Evolutionary conservation across 257 asterid species (phyloP).

Genomic region (Agastache rugosa): DNA sequence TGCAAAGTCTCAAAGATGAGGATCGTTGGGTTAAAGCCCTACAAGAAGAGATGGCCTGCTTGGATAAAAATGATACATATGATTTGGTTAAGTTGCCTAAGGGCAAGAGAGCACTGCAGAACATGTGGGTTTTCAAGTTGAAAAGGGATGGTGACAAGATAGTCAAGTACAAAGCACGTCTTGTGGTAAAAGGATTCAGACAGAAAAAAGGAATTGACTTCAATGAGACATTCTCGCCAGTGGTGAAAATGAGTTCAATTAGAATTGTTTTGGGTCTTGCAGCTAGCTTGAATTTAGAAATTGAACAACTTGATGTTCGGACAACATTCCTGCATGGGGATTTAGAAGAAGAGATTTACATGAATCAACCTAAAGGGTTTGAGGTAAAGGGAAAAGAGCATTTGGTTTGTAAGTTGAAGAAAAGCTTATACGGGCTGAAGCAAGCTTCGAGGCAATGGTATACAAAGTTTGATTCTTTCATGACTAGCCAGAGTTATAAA

Average conservation of each 20-base stretch:
- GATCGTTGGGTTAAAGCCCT: background rate
- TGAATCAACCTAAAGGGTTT: background rate
- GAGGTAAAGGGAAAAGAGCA: background rate
- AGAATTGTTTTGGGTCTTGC: background rate
- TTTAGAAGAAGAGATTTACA: background rate
- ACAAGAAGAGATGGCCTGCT: background rate
- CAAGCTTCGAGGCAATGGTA: background rate
- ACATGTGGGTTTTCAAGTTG: constrained; percentile 2
- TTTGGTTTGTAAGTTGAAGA: background rate
- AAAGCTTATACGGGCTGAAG: background rate
- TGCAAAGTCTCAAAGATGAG: background rate
- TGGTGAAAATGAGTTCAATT: background rate
- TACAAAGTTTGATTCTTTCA: background rate
- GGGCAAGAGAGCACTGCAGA: background rate
- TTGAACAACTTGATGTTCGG: constrained; percentile 7
- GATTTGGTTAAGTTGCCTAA: background rate
- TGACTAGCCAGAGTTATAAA: background rate
- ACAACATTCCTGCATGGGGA: background rate
- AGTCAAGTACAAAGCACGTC: background rate
- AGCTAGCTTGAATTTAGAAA: background rate
- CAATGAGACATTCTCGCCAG: background rate
- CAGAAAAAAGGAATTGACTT: background rate
- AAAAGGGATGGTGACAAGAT: background rate
- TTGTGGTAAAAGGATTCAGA: background rate
- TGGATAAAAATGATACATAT: background rate